Conservation (phyloP, 345 rosid species). For the Citrus unshiu region DNA sequence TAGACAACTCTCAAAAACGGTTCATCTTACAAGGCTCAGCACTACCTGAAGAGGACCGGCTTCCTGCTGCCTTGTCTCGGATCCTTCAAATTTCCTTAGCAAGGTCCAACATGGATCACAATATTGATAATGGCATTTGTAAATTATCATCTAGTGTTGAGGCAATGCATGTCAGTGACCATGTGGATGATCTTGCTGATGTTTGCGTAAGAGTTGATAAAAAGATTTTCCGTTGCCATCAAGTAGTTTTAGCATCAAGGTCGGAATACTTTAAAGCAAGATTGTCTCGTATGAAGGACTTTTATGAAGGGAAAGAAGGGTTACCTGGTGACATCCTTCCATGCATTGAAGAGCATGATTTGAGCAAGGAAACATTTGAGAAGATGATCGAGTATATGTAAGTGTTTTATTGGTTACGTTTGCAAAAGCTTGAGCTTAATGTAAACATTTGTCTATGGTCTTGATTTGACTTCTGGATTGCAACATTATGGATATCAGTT, state of each 20-base stretch:
- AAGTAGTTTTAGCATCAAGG: slow-evolving; percentile 90
- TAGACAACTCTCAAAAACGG: slow-evolving; percentile 84
- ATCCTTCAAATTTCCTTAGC: slow-evolving; percentile 54
- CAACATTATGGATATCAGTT: neutral
- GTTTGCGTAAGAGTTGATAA: slow-evolving; percentile 73
- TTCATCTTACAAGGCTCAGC: slow-evolving; percentile 80
- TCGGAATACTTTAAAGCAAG: slow-evolving; percentile 95
- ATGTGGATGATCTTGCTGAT: slow-evolving; percentile 72
- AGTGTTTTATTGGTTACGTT: slow-evolving; percentile 24
- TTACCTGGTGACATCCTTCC: slow-evolving; percentile 45
- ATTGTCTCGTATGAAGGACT: slow-evolving; percentile 71
- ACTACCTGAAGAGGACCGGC: slow-evolving; percentile 86
- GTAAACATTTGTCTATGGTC: neutral
- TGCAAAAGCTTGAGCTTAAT: neutral
- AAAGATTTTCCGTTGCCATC: slow-evolving; percentile 73
- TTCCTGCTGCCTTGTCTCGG: slow-evolving; percentile 71
- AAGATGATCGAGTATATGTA: slow-evolving; percentile 95
- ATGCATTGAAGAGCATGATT: slow-evolving; percentile 80
- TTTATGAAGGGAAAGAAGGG: slow-evolving; percentile 50
- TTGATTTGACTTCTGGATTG: neutral
- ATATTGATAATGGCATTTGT: slow-evolving; percentile 28
- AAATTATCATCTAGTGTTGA: slow-evolving; percentile 33
- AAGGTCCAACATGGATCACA: slow-evolving; percentile 31
- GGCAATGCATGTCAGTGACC: slow-evolving; percentile 35
- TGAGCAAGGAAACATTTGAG: slow-evolving; percentile 77